Conservation (phyloP, 1,284 basidiomycete species). For the Sanghuangporus weigelae region DNA sequence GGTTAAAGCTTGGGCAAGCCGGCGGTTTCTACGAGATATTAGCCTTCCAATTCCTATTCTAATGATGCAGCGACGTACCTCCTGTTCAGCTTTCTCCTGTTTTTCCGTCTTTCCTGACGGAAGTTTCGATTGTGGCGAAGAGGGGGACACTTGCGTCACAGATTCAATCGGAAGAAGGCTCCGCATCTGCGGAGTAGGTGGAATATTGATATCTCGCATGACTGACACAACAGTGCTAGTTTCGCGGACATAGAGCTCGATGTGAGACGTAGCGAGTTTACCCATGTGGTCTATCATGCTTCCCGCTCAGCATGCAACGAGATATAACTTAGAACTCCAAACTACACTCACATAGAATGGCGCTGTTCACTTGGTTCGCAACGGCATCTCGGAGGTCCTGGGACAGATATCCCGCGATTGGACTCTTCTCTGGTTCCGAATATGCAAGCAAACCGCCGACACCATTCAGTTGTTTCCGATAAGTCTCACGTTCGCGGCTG, state of each 20-base stretch:
- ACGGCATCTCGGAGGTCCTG: conserved; percentile 71
- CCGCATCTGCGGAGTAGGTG: conserved; percentile 38
- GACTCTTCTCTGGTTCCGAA: conserved; percentile 63
- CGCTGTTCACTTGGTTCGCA: conserved; percentile 82
- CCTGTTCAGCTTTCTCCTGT: conserved; percentile 18
- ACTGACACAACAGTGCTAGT: conserved; percentile 52
- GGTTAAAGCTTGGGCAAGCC: conserved; percentile 43
- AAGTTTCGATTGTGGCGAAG: conserved; percentile 3
- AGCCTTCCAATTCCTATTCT: not conserved
- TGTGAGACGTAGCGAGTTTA: conserved; percentile 46
- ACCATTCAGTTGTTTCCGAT: conserved; percentile 62
- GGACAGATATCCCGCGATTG: conserved; percentile 62
- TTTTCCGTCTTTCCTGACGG: conserved; percentile 13
- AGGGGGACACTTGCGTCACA: not conserved
- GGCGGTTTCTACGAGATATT: conserved; percentile 11
- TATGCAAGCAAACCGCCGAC: conserved; percentile 78
- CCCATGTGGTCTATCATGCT: conserved; percentile 42
- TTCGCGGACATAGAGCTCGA: conserved; percentile 59
- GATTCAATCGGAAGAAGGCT: conserved; percentile 20
- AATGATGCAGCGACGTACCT: conserved; percentile 18
- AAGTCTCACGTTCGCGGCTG: conserved; percentile 49
- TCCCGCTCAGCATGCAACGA: conserved; percentile 4
- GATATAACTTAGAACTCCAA: not conserved
- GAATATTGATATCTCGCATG: conserved; percentile 44
- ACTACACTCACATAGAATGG: conserved; percentile 50